phyloP scores from a whole-genome alignment of 352 stramenopile species.

The Phytophthora capsici region DNA sequence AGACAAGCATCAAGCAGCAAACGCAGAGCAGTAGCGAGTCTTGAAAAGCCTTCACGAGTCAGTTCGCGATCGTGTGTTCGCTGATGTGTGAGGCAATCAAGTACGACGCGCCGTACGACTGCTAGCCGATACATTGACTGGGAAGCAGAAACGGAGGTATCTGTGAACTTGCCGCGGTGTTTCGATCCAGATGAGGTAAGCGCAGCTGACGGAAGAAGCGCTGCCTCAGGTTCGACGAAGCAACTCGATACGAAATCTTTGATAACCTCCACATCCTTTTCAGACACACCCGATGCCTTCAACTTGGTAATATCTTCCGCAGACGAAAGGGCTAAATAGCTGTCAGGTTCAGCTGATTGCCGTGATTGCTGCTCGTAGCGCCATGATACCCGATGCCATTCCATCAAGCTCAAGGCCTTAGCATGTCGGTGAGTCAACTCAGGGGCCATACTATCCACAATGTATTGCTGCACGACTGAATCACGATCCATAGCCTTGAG shows the following conservation, averaged over 20 bases:
- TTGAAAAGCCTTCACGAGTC: conserved; percentile 57
- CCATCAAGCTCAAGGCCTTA: conserved; percentile 77
- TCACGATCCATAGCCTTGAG: conserved; percentile 80
- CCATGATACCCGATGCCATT: conserved; percentile 80
- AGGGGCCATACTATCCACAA: conserved; percentile 82
- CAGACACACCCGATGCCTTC: conserved; percentile 63
- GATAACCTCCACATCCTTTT: conserved; percentile 82
- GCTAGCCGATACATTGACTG: conserved; percentile 73
- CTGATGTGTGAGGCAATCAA: conserved; percentile 76
- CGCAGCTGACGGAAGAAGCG: conserved; percentile 36
- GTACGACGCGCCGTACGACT: conserved; percentile 69
- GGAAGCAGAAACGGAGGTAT: conserved; percentile 44
- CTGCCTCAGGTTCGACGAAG: conserved; percentile 71
- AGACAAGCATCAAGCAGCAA: conserved; percentile 71
- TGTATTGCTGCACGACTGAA: conserved; percentile 89
- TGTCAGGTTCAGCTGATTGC: conserved; percentile 48
- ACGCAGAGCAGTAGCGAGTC: conserved; percentile 57
- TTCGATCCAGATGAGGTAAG: conserved; percentile 36
- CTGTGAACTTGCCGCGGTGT: conserved; percentile 72
- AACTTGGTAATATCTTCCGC: conserved; percentile 59
- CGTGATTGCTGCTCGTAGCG: conserved; percentile 55
- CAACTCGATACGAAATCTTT: conserved; percentile 89
- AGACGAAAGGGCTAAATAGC: conserved; percentile 50
- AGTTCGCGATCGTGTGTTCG: conserved; percentile 65
- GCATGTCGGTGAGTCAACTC: conserved; percentile 82